Evolutionary conservation across 345 rosid species (phyloP), one percentile per base, ranked within the genome.

Genomic region (Cardiospermum halicacabum): DNA sequence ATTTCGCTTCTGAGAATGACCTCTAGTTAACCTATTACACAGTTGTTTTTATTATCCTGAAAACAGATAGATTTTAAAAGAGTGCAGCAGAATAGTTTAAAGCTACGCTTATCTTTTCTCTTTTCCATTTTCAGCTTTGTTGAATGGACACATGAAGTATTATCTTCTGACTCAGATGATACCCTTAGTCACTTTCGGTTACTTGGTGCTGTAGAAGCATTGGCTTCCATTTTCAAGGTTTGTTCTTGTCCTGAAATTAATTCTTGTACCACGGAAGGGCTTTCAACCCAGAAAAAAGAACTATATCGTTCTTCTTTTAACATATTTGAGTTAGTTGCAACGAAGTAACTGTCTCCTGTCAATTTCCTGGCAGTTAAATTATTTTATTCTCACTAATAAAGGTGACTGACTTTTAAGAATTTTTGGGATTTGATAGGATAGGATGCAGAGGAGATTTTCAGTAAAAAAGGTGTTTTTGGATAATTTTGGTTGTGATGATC

Each of bases 181-280:
- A 76, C 73, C 7, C n/a, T 73, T 60, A 73, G 80, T 57, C 84
- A 86, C 67, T 94, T 94, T 72, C 85, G 68, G 77, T 77, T 88
- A 69, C 81, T 91, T 62, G 99, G 97, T 68, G 92, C 77, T n/a
- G 75, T 87, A 74, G 97, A 89, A 74, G 92, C 97, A 39, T 66
- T 94, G 61, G 92, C 96, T 75, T 82, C 96, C 69, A 84, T 89
- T 75, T 93, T 91, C 70, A 91, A 94, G 99, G 99, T 93, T 71
- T 71, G 56, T 62, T 31, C 63, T 27, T 40, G 13, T 37, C 30
- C 8, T 64, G 3, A 18, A 64, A 26, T 53, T 8, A 36, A 24
- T 25, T 5, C 10, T 16, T 49, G 32, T 34, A 5, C 11, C 67
- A 34, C 50, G 34, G 8, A 54, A 60, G 31, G 56, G 11, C n/a